Base-by-base conservation (phyloP, 306 rosid genomes). In the Cicer cuneatum region DNA sequence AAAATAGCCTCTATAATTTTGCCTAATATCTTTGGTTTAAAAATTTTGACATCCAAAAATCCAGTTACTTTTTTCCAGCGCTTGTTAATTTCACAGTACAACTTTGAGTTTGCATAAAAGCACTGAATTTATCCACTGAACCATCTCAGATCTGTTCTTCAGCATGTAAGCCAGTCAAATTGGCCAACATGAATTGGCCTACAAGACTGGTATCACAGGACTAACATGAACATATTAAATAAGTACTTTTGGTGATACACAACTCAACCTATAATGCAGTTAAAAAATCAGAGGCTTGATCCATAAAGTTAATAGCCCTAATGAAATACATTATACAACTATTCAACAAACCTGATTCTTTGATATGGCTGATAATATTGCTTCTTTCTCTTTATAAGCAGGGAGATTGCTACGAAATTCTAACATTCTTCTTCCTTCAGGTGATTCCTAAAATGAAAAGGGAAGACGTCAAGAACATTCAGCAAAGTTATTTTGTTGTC, bases 331-430 rank as follows among this genome's bases (percentile, higher is more conserved):
- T 58, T 58, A 5, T 16, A 46, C 48, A 66, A 41, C 40, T 75
- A 79, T 35, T 74, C 58, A 78, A 58, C 70, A 56, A 47, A 89
- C 99, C 99, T 94, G 99, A 86, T 94, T 89, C 37, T 24, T 85
- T 76, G 96, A 82, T 73, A 92, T 69, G 73, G 87, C 77, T 59
- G 89, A 71, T 77, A 94, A 80, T 77, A 94, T 72, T 49, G 90
- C 77, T 81, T 86, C 96, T 93, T 86, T 90, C 87, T 87, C 89
- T 76, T 86, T 87, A 84, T 88, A 94, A 43, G 90, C 93, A 67
- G 97, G 97, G 78, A 94, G 99, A 78, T 80, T 81, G 61, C 85
- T 80, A 66, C 99, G 93, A 77, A 94, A 89, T 81, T 90, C 90
- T 77, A 90, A 84, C 72, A 94, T 85, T 81, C 72, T 85, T 53